Conservation (phyloP, 495 filamentous ascomycete species). For the Niebla homalea region DNA sequence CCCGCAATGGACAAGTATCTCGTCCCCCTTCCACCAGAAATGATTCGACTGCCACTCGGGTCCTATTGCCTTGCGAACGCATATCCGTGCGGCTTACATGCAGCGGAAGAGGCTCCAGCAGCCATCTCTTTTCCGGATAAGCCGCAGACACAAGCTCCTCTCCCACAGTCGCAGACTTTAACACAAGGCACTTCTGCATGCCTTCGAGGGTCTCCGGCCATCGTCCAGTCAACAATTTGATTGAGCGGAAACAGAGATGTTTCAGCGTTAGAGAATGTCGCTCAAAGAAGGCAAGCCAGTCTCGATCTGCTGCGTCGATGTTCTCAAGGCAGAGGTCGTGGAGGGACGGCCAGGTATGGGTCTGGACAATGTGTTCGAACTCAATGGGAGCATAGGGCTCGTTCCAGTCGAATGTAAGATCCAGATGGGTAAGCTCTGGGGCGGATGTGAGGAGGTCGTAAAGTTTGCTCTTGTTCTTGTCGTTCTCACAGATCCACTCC, state of each 20-base stretch:
- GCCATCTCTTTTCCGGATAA: no score
- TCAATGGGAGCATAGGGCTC: background rate
- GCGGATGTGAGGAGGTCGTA: background rate
- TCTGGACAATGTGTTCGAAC: background rate
- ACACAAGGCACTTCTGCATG: background rate
- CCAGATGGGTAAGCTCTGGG: background rate
- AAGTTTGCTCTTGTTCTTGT: background rate
- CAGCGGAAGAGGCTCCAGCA: no score
- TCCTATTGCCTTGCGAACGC: no score
- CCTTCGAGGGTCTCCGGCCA: constrained; percentile 3
- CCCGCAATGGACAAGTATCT: no score
- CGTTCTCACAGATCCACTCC: background rate
- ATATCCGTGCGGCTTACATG: no score
- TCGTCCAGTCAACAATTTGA: background rate
- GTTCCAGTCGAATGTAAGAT: background rate
- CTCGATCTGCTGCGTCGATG: background rate
- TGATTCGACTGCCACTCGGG: no score
- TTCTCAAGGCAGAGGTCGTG: background rate
- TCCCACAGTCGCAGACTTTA: background rate
- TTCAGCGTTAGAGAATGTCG: constrained; percentile 1
- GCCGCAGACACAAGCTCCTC: no score
- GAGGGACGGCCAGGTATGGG: background rate
- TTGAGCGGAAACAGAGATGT: background rate
- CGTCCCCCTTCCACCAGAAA: no score
- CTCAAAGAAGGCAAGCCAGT: constrained; percentile 2